A percentile compares a stretch with the other conserved stretches of the same genome.
These are phyloP conservation scores for Fusarium camptoceras DNA, from an alignment of 2,329 filamentous ascomycete genomes.

Conservation along the genomic window DNA sequence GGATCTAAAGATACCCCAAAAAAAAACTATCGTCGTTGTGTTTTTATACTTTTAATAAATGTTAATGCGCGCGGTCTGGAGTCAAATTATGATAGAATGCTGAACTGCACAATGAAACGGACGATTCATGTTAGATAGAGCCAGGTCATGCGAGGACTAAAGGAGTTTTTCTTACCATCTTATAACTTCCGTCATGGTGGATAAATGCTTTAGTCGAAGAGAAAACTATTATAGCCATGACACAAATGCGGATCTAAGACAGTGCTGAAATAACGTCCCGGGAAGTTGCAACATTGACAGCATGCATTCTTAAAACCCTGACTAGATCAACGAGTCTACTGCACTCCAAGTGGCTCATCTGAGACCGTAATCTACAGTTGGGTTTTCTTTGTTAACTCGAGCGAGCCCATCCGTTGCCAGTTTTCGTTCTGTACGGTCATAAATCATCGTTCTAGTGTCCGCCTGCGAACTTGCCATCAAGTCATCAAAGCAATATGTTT, in stretches of 20 bases:
- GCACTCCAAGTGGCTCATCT: conserved; percentile 1
- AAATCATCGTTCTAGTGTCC: conserved; percentile 1
- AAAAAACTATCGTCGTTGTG: conserved; percentile 8
- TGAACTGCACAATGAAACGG: not conserved
- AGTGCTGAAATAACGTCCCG: not conserved
- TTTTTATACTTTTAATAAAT: not conserved
- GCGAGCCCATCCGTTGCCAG: not conserved
- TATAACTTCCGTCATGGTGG: not conserved
- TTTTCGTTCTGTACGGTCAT: not conserved
- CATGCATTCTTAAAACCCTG: not conserved
- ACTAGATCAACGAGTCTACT: not conserved
- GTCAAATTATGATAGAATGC: not conserved
- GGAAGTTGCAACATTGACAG: not conserved
- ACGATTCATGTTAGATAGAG: not conserved
- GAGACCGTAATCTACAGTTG: not conserved
- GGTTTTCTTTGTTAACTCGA: not conserved
- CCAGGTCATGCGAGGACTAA: not conserved
- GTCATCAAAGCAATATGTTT: conserved; percentile 66
- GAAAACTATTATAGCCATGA: not conserved
- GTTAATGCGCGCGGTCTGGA: not conserved
- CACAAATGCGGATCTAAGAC: not conserved
- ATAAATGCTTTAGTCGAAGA: not conserved
- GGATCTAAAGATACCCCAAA: conserved; percentile 21
- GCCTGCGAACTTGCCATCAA: conserved; percentile 37
- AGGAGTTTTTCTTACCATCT: not conserved